These are phyloP conservation scores for Furcasterigmium furcatum DNA, from an alignment of 2,329 filamentous ascomycete genomes.

Conservation along the genomic window DNA sequence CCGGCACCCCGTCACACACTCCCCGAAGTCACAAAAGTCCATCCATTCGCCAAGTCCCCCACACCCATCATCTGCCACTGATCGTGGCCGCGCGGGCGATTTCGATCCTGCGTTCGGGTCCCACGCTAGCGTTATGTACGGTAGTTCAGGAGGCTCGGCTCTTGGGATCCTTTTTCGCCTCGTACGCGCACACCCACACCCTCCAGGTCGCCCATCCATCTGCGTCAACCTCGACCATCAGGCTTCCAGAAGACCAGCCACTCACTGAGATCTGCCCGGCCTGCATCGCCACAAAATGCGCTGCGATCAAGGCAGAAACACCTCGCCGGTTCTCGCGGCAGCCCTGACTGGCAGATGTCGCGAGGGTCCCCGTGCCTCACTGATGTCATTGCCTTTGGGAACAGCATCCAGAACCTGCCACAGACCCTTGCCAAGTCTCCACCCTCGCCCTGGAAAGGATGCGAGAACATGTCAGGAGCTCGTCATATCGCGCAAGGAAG, in stretches of 20 bases:
- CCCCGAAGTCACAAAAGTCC: too few relatives aligned
- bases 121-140: constrained; percentile 4
- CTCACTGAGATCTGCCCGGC: background rate
- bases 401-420: background rate
- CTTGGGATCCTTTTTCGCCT: background rate
- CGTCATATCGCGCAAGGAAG: background rate
- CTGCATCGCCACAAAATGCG: background rate
- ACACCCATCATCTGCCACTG: background rate
- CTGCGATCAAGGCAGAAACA: background rate
- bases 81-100: background rate
- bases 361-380: background rate
- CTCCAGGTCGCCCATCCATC: background rate
- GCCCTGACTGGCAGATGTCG: background rate
- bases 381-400: background rate
- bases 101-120: background rate
- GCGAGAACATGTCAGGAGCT: background rate
- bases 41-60: background rate
- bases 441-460: background rate
- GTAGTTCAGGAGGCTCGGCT: background rate
- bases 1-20: too few relatives aligned
- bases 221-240: background rate
- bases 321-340: background rate
- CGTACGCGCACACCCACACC: too few relatives aligned
- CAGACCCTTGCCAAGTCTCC: constrained; percentile 1
- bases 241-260: background rate